Evolutionary conservation across 1,284 basidiomycete species (phyloP).

Genomic region (Pseudozyma thailandica): DNA sequence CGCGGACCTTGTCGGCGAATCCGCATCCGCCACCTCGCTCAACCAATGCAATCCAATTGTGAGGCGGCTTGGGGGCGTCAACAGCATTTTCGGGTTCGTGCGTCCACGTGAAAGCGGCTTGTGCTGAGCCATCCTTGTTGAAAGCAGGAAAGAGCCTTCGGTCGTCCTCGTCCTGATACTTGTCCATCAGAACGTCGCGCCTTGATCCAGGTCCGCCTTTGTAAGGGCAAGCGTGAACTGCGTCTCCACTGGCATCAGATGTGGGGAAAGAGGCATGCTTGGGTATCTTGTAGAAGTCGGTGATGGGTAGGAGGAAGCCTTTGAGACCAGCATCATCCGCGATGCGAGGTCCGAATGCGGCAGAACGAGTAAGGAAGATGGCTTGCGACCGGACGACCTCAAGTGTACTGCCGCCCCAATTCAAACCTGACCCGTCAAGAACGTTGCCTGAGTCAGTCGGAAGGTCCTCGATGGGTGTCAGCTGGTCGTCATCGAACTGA

Average conservation of each 20-base stretch:
- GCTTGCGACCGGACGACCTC: slow-evolving; percentile 61
- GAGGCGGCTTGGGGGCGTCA: slow-evolving; percentile 36
- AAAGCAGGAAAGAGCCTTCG: slow-evolving; percentile 35
- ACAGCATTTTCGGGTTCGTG: slow-evolving; percentile 5
- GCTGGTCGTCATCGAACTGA: slow-evolving; percentile 27
- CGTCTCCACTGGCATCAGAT: slow-evolving; percentile 15
- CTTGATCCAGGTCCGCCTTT: slow-evolving; percentile 47
- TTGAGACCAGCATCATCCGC: slow-evolving; percentile 52
- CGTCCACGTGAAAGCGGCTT: slow-evolving; percentile 27
- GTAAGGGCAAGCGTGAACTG: slow-evolving; percentile 54
- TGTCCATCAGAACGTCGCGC: slow-evolving; percentile 15
- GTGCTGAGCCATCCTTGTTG: slow-evolving; percentile 9
- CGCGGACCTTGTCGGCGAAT: slow-evolving; percentile 64
- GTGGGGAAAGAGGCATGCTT: slow-evolving; percentile 17
- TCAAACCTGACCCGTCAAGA: slow-evolving; percentile 43
- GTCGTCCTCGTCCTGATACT: slow-evolving; percentile 43
- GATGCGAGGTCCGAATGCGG: slow-evolving; percentile 63
- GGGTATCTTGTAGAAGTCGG: slow-evolving; percentile 54
- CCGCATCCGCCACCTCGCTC: slow-evolving; percentile 63
- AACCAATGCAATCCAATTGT: slow-evolving; percentile 65
- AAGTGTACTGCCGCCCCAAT: slow-evolving; percentile 59
- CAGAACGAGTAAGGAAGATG: slow-evolving; percentile 61
- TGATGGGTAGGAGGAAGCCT: slow-evolving; percentile 57
- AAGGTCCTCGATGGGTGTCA: slow-evolving; percentile 19
- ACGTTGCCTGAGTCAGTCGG: slow-evolving; percentile 37